Evolutionary conservation across 139 green algal genomes (phyloP), one percentile per base, ranked within the genome.

Genomic region (Parachlorella kessleri): DNA sequence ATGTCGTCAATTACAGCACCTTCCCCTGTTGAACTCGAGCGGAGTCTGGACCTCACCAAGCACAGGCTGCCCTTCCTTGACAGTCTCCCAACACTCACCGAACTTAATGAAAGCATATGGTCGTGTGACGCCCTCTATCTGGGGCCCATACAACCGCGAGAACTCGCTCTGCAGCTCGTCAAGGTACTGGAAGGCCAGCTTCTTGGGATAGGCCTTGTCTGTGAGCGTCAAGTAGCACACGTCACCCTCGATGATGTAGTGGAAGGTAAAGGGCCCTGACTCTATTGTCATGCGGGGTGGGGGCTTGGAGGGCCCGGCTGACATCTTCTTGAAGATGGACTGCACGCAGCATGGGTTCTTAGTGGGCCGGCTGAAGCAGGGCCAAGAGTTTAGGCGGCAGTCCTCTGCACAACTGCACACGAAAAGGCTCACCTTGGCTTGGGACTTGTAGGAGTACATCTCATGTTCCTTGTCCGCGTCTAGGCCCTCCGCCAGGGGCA

Each of bases 41-140:
- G n/a, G n/a, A n/a, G n/a, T n/a, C n/a, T n/a, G n/a, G n/a, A n/a
- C n/a, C n/a, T n/a, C n/a, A n/a, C n/a, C n/a, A n/a, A n/a, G n/a
- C n/a, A n/a, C n/a, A n/a, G n/a, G n/a, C n/a, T n/a, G n/a, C n/a
- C n/a, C n/a, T n/a, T n/a, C n/a, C n/a, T n/a, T n/a, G n/a, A n/a
- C n/a, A n/a, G n/a, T n/a, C n/a, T n/a, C n/a, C n/a, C 14, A 59
- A 59, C 14, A 76, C 91, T 77, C 81, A 98, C 95, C 96, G 86
- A 99, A 99, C 83, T 99, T 99, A 76, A 99, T 98, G 85, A 99
- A 99, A 6, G 97, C 97, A 73, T 99, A 99, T 0, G 97, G 97
- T 38, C 96, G 84, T 26, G 89, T 92, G 6, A 96, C 94, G n/a
- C 78, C 86, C 3, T 99, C 95, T 59, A 99, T 92, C 74, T 98